A percentile compares a stretch with the other conserved stretches of the same genome.
These are phyloP conservation scores for Tephrocybe rancida DNA, from an alignment of 768 basidiomycete genomes.

Conservation along the genomic window DNA sequence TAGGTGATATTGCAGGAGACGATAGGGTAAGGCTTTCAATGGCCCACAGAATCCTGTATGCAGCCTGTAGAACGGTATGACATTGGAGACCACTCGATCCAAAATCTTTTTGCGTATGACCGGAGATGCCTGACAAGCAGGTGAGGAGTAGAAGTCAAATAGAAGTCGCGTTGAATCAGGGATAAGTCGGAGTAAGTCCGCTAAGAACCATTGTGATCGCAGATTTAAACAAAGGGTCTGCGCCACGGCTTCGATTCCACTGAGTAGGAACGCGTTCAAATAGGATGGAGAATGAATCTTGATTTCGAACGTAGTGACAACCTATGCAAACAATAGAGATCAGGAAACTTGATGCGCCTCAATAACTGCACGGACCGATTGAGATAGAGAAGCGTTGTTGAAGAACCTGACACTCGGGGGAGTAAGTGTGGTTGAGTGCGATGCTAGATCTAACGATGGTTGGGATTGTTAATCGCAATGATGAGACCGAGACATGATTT, in stretches of 20 bases:
- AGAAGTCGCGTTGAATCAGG: constrained; percentile 39
- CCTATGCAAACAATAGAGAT: constrained; percentile 11
- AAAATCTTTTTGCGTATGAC: constrained; percentile 39
- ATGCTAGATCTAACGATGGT: constrained; percentile 32
- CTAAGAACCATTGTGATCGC: constrained; percentile 50
- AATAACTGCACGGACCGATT: constrained; percentile 21
- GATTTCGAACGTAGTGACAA: constrained; percentile 31
- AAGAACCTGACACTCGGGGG: constrained; percentile 43
- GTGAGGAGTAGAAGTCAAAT: constrained; percentile 46
- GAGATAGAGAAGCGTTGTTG: constrained; percentile 33
- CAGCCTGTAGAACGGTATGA: constrained; percentile 25
- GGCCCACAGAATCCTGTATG: constrained; percentile 33
- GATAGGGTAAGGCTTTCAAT: constrained; percentile 34
- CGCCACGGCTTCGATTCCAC: constrained; percentile 46
- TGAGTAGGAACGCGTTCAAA: constrained; percentile 47
- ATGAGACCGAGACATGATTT: neutral
- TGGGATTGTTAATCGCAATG: neutral
- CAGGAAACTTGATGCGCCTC: neutral
- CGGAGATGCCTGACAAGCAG: constrained; percentile 34
- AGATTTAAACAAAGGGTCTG: constrained; percentile 43
- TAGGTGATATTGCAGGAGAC: constrained; percentile 46
- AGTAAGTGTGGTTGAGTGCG: constrained; percentile 32
- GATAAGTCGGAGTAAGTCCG: constrained; percentile 46
- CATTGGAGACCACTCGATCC: constrained; percentile 38
- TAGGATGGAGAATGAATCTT: constrained; percentile 33